Conservation (phyloP, 129 eudicot genomes). For the Mikania micrantha region DNA sequence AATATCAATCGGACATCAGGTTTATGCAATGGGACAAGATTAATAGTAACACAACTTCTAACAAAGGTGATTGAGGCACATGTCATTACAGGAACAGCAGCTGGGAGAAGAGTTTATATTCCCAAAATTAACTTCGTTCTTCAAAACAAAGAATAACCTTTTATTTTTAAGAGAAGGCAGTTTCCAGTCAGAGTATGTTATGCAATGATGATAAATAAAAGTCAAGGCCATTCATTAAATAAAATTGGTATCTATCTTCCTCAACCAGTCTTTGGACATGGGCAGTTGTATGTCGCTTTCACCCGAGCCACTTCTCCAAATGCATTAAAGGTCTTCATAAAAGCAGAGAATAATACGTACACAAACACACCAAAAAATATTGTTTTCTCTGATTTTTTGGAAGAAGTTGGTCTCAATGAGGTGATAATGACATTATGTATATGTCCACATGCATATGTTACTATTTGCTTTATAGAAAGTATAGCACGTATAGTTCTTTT, state of each 20-base stretch:
- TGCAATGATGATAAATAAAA: neutral
- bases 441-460: too few species aligned
- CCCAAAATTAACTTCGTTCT: neutral
- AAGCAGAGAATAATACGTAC: too few species aligned
- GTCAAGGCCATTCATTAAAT: neutral
- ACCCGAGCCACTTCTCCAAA: neutral
- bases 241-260: neutral
- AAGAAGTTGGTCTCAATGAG: too few species aligned
- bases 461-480: too few species aligned
- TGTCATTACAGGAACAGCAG: neutral
- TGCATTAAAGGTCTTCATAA: neutral
- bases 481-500: too few species aligned
- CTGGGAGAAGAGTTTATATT: neutral
- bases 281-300: neutral
- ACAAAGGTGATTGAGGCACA: neutral
- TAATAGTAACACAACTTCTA: neutral
- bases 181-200: neutral
- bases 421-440: too few species aligned
- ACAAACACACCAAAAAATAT: too few species aligned
- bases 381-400: too few species aligned
- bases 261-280: neutral
- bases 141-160: neutral
- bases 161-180: neutral
- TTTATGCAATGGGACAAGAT: neutral
- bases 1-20: neutral